Evolutionary conservation across 2,329 filamentous ascomycete genomes (phyloP), one percentile per base, ranked within the genome.

Genomic region (Xylariaceae sp.): DNA sequence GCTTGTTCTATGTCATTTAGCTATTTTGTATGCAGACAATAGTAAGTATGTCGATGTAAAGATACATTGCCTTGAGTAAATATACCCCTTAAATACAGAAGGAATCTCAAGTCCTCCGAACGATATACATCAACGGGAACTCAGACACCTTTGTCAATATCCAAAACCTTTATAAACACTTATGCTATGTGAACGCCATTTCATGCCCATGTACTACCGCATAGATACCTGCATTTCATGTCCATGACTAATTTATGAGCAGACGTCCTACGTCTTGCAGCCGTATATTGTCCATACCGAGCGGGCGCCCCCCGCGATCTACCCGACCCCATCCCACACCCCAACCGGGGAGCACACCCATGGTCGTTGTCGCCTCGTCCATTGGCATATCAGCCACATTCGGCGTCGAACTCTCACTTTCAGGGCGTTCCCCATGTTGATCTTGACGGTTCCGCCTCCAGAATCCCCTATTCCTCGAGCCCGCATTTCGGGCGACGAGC

Each of bases 241-340:
- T 24, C 34, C 24, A 41, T 39, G 28, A 47, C 41, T 45, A 44
- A 49, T 52, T 70, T 55, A 53, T 65, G 9, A 76, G 54, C 33
- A 76, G 53, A 11, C 70, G 71, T 6, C 75, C 74, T 3, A 76
- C 72, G 14, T 76, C 75, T n/a, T 73, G 69, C 24, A 76, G 55
- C 8, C 67, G 66, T 45, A 76, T 73, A 51, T 75, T 71, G 17
- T 75, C 73, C 21, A 70, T 67, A 1, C 60, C 58, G 1, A 67
- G 65, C 19, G 66, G 56, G 8, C 63, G 63, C 5, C 67, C 67
- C 23, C 71, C 69, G 6, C 71, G 64, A 55, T 76, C 74, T 52
- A 76, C 69, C 26, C 75, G 66, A 1, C 75, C 75, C 75, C 75
- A 77, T 17, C 75, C 75, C 1, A 66, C 74, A 2, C 73, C 73